Base-by-base conservation (phyloP, 176 grass and related monocot species). In the Cenchrus purpureus region DNA sequence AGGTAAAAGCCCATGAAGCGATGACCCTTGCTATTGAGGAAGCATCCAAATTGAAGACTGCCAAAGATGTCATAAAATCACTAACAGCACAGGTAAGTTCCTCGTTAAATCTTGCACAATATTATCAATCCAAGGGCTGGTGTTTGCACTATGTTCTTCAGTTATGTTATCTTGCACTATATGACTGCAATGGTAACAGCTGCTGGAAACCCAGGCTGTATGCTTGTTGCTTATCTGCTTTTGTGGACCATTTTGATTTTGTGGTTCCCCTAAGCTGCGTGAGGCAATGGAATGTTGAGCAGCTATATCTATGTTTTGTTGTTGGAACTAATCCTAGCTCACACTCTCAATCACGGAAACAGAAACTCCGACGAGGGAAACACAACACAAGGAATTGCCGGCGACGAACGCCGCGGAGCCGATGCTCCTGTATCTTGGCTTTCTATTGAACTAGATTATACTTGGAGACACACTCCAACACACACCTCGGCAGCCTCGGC, bases 41-140 rank as follows among this genome's bases (percentile, higher is more conserved):
- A 76, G 90, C 85, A 70, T 89, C 91, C 49, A 98, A 94, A 87
- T 91, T 92, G 0, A 92, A 90, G 79, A 88, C 91, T 52, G 89
- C 96, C 48, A 98, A 98, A 62, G 96, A 98, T 61, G 96, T 92
- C 14, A 98, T 98, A 87, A 98, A 98, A 80, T 89, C 97, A 46
- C 77, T 98, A 57, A 95, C 93, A 49, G 90, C 93, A 46, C 91
- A 98, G 97, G 97, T 96, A 86, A 54, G 68, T 85, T 84, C 50
- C 8, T 32, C 15, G 13, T 37, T 56, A 16, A 46, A 17, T 40
- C 29, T 74, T 48, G 6, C 3, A 42, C 44, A 16, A 1, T 79
- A 22, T 67, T 77, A 46, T 45, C 10, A 8, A 62, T 77, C 4
- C 44, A 32, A 12, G 4, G 68, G 6, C 74, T 81, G 2, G 52